phyloP scores from a whole-genome alignment of 352 stramenopile species.

The Phytophthora brassicae region DNA sequence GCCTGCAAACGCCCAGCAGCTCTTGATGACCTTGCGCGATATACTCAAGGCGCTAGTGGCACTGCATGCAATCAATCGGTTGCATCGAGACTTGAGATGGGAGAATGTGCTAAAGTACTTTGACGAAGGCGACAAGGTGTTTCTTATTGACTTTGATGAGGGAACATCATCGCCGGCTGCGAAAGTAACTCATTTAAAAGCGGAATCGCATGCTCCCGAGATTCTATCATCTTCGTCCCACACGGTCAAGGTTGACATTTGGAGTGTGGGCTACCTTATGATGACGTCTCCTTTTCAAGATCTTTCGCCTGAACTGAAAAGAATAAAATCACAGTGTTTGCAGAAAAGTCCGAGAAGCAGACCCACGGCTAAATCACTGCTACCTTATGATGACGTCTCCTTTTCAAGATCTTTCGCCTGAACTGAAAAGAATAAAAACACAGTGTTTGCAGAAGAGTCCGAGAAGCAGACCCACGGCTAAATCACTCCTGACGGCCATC shows the following conservation, averaged over 20 bases:
- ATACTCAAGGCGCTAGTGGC: conserved; percentile 18
- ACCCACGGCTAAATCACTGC: conserved; percentile 16
- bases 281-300: conserved; percentile 1
- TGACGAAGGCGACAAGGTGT: conserved; percentile 15
- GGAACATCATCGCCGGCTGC: conserved; percentile 5
- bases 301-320: conserved; percentile 9
- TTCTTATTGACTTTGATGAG: conserved; percentile 19
- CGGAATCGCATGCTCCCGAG: conserved; percentile 24
- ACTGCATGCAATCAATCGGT: conserved; percentile 15
- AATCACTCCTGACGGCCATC: conserved; percentile 10
- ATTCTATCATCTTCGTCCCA: conserved; percentile 14
- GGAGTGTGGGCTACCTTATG: conserved; percentile 15
- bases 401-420: conserved; percentile 3
- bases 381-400: conserved; percentile 10
- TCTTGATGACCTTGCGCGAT: conserved; percentile 13
- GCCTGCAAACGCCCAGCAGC: conserved; percentile 2
- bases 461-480: conserved; percentile 5
- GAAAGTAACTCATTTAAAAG: conserved; percentile 13
- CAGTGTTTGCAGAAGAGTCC: conserved; percentile 9
- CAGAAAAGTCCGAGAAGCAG: neutral
- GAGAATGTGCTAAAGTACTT: conserved; percentile 20
- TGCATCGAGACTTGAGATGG: conserved; percentile 25
- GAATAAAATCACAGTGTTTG: conserved; percentile 13
- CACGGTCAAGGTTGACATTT: conserved; percentile 20
- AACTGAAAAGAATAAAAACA: conserved; percentile 8